A percentile compares a stretch with the other conserved stretches of the same genome.
Evolutionary conservation across 106 monocot genomes (phyloP).

Genomic region (Dendrobium nobile): DNA sequence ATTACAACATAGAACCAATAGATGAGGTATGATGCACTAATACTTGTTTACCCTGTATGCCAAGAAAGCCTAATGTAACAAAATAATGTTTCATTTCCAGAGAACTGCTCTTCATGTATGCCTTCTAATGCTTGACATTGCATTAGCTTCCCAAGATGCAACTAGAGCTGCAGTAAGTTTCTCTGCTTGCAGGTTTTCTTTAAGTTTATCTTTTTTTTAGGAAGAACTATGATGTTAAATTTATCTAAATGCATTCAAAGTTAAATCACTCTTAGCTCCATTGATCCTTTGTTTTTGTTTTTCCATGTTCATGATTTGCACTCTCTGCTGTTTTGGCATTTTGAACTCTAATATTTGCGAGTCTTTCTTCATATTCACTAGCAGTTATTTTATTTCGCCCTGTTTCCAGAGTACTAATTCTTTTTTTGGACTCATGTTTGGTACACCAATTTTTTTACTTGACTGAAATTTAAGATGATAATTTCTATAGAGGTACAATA

Average conservation of each 20-base stretch:
- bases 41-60: neutral
- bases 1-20: slow-evolving; percentile 69
- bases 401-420: neutral
- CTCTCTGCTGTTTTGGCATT: neutral
- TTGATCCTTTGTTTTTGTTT: neutral
- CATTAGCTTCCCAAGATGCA: slow-evolving; percentile 64
- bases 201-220: neutral
- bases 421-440: neutral
- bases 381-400: neutral
- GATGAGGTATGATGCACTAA: slow-evolving; percentile 62
- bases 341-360: neutral
- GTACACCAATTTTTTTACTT: neutral
- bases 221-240: neutral
- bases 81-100: slow-evolving; percentile 33
- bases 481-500: neutral
- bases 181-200: neutral
- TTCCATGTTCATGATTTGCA: neutral
- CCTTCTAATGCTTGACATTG: slow-evolving; percentile 78
- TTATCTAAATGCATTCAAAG: neutral
- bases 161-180: slow-evolving; percentile 77
- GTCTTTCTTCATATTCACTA: neutral
- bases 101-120: slow-evolving; percentile 74
- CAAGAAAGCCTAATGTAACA: neutral
- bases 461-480: neutral
- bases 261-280: neutral